Conservation (phyloP, 2,329 filamentous ascomycete genomes). For the Penicillium sp. region DNA sequence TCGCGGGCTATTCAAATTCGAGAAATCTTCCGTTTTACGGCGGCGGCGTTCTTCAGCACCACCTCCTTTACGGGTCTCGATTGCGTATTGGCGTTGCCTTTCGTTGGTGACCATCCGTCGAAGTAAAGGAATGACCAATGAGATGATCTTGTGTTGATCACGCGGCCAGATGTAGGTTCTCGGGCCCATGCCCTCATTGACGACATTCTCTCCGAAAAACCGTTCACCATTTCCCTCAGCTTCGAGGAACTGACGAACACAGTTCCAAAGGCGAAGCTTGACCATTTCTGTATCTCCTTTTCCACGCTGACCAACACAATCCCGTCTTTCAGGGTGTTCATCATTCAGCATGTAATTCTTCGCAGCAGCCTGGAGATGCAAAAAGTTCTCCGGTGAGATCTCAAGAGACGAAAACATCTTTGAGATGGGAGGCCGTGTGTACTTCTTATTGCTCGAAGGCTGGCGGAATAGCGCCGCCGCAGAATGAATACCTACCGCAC, state of each 20-base stretch:
- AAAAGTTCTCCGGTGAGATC: constrained; percentile 55
- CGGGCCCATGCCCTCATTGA: constrained; percentile 39
- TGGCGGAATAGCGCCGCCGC: constrained; percentile 54
- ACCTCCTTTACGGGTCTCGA: constrained; percentile 54
- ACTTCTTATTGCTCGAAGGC: constrained; percentile 52
- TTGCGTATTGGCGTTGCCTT: constrained; percentile 57
- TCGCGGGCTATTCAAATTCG: constrained; percentile 26
- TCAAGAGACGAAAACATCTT: constrained; percentile 57
- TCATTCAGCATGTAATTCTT: constrained; percentile 58
- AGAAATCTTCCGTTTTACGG: constrained; percentile 36
- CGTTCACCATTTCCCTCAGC: constrained; percentile 51
- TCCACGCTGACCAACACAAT: constrained; percentile 57
- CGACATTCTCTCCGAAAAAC: constrained; percentile 51
- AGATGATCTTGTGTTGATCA: constrained; percentile 55
- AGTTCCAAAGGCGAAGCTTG: constrained; percentile 56
- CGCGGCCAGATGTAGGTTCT: constrained; percentile 53
- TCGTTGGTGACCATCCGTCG: constrained; percentile 61
- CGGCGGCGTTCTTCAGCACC: constrained; percentile 38
- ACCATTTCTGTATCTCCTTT: constrained; percentile 57
- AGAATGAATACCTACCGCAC: constrained; percentile 53
- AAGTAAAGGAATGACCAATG: constrained; percentile 56
- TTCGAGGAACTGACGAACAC: constrained; percentile 54
- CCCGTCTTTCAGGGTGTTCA: constrained; percentile 53
- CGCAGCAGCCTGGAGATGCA: constrained; percentile 55
- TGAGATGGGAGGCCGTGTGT: constrained; percentile 58